Evolutionary conservation across 1,284 basidiomycete genomes (phyloP).

Genomic region (Microbotryum scabiosae): DNA sequence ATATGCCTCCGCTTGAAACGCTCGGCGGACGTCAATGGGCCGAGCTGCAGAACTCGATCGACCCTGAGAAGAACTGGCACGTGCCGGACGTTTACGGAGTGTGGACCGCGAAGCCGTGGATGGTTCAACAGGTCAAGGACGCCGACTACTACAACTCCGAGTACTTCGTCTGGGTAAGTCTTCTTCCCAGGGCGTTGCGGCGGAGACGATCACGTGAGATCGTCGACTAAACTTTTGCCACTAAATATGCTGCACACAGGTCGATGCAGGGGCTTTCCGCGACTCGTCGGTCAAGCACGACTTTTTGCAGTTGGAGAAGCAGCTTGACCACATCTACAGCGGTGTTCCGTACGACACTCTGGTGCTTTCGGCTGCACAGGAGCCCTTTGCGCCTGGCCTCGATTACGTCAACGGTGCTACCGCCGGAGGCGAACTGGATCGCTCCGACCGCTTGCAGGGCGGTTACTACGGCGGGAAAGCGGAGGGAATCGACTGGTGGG

Average conservation of each 20-base stretch:
- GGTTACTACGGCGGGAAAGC: constrained; percentile 32
- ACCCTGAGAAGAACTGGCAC: constrained; percentile 30
- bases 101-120: constrained; percentile 35
- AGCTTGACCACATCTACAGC: constrained; percentile 21
- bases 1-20: constrained; percentile 29
- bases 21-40: constrained; percentile 31
- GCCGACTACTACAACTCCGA: constrained; percentile 26
- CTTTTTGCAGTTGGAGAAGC: constrained; percentile 17
- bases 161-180: constrained; percentile 32
- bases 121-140: constrained; percentile 25
- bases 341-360: constrained; percentile 27
- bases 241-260: constrained; percentile 1
- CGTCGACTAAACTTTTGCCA: too few species aligned
- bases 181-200: background rate
- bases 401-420: constrained; percentile 11
- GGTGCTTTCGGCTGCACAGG: constrained; percentile 23
- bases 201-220: background rate
- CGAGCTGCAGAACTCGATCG: constrained; percentile 22
- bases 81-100: constrained; percentile 32
- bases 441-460: constrained; percentile 28
- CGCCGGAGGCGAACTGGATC: constrained; percentile 19
- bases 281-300: constrained; percentile 21
- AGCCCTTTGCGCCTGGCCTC: constrained; percentile 22
- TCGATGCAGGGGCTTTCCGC: constrained; percentile 31
- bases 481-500: constrained; percentile 29